These are phyloP conservation scores for sorghum (Sorghum bicolor) DNA, from an alignment of 176 grass and related monocot genomes.

Conservation along the genomic window DNA sequence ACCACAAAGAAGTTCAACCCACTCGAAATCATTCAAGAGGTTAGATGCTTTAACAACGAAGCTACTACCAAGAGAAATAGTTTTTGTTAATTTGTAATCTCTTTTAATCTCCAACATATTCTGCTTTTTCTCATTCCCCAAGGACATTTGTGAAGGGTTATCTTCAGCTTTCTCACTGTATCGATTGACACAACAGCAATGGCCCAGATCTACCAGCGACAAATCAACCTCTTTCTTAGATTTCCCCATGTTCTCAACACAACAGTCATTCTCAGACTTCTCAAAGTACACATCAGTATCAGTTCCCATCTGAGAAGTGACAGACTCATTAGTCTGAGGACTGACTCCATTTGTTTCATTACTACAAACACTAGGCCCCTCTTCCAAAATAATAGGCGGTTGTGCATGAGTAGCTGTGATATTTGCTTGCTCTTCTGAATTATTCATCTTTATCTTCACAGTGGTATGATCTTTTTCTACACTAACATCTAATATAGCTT, in stretches of 20 bases:
- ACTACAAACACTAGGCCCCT: neutral
- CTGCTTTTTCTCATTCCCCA: neutral
- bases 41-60: slow-evolving; percentile 68
- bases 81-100: slow-evolving; percentile 52
- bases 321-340: slow-evolving; percentile 11
- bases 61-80: slow-evolving; percentile 69
- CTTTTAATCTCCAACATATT: slow-evolving; percentile 21
- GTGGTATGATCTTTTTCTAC: slow-evolving; percentile 8
- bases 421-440: slow-evolving; percentile 18
- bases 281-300: slow-evolving; percentile 24
- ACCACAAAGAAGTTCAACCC: slow-evolving; percentile 66
- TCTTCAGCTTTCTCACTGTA: slow-evolving; percentile 20
- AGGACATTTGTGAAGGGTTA: neutral
- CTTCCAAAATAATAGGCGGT: neutral
- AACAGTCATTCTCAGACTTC: slow-evolving; percentile 29
- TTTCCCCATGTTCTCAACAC: slow-evolving; percentile 26
- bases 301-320: neutral
- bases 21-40: slow-evolving; percentile 62
- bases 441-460: neutral
- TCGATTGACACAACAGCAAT: slow-evolving; percentile 39
- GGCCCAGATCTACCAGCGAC: slow-evolving; percentile 25
- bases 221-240: slow-evolving; percentile 16
- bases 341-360: slow-evolving; percentile 26
- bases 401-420: slow-evolving; percentile 2
- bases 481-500: slow-evolving; percentile 26